These are phyloP conservation scores for Patellifolia procumbens DNA, from an alignment of 179 eudicot species.

Conservation along the genomic window DNA sequence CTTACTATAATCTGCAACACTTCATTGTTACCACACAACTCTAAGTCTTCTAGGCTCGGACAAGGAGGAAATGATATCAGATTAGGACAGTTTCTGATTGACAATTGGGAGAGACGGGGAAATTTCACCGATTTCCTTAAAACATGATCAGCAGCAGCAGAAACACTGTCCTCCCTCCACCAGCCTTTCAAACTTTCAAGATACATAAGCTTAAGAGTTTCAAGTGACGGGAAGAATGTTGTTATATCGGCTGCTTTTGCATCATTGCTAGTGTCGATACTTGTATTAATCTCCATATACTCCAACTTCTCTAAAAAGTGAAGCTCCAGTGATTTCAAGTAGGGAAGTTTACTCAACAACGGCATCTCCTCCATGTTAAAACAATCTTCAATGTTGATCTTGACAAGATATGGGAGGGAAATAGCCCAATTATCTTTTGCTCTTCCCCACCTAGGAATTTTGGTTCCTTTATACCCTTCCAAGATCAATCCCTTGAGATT, in stretches of 20 bases:
- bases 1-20: not conserved
- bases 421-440: not conserved
- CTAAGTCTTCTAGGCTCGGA: constrained; percentile 7
- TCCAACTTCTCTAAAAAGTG: not conserved
- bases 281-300: constrained; percentile 20
- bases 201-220: not conserved
- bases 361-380: constrained; percentile 12
- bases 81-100: not conserved
- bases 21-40: not conserved
- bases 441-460: constrained; percentile 6
- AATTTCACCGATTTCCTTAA: not conserved
- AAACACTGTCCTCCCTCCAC: not conserved
- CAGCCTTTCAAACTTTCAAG: not conserved
- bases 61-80: constrained; percentile 18
- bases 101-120: constrained; percentile 17
- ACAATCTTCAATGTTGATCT: not conserved
- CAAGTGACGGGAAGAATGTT: constrained; percentile 2
- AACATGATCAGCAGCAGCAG: constrained; percentile 12
- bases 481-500: not conserved
- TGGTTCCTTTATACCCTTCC: not conserved
- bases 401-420: constrained; percentile 14
- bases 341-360: constrained; percentile 11
- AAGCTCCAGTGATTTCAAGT: constrained; percentile 9
- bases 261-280: not conserved
- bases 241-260: not conserved